Conservation (phyloP, 2,329 filamentous ascomycete species). For the Septoria linicola region DNA sequence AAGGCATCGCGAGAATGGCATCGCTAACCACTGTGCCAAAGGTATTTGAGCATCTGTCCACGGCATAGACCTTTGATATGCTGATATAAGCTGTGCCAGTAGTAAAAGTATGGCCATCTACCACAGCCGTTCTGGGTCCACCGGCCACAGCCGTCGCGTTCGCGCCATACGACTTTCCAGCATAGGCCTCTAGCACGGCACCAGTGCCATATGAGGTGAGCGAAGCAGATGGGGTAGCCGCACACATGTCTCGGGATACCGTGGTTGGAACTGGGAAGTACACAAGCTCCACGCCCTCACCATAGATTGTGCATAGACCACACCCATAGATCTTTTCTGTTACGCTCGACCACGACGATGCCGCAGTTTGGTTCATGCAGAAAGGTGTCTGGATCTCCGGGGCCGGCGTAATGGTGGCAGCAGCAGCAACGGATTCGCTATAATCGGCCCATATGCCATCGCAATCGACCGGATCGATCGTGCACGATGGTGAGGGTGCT, state of each 20-base stretch:
- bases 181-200: conserved; percentile 30
- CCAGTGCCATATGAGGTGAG: conserved; percentile 29
- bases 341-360: conserved; percentile 13
- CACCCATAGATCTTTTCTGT: conserved; percentile 29
- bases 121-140: conserved; percentile 21
- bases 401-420: conserved; percentile 21
- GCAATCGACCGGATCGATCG: conserved; percentile 31
- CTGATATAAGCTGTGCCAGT: conserved; percentile 35
- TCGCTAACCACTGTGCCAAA: conserved; percentile 26
- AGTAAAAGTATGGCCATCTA: conserved; percentile 32
- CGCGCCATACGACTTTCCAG: conserved; percentile 25
- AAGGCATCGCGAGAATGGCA: conserved; percentile 34
- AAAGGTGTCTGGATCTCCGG: conserved; percentile 28
- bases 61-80: conserved; percentile 31
- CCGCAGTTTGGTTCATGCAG: conserved; percentile 27
- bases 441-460: conserved; percentile 33
- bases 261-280: conserved; percentile 32
- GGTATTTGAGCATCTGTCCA: conserved; percentile 28
- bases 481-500: conserved; percentile 28
- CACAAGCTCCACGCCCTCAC: conserved; percentile 33
- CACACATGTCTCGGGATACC: conserved; percentile 32
- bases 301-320: conserved; percentile 36
- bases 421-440: conserved; percentile 22
- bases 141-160: not conserved
- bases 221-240: conserved; percentile 29